These are phyloP conservation scores for Cyclotella kingstonii DNA, from an alignment of 108 stramenopile genomes.

Conservation along the genomic window DNA sequence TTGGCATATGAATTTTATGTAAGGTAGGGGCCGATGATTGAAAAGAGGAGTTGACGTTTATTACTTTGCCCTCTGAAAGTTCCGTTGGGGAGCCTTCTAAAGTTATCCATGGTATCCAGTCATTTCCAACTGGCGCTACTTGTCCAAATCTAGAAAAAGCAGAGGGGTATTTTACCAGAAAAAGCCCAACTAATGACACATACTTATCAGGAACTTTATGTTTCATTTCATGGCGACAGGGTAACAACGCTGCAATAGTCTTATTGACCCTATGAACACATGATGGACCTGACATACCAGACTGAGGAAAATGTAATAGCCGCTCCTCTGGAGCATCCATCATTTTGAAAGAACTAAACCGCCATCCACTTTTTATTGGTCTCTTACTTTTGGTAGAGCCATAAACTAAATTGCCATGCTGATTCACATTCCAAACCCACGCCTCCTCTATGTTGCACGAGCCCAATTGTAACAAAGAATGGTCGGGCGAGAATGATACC, in stretches of 20 bases:
- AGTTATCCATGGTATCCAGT: conserved; percentile 33
- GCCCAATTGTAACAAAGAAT: conserved; percentile 38
- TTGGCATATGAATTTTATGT: conserved; percentile 26
- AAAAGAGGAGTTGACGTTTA: neutral
- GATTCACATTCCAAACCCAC: conserved; percentile 68
- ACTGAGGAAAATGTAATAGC: no score
- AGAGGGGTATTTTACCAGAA: conserved; percentile 43
- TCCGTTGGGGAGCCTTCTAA: conserved; percentile 14
- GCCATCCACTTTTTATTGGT: conserved; percentile 6
- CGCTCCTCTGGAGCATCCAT: neutral
- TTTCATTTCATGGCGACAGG: conserved; percentile 11
- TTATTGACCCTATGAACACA: conserved; percentile 24
- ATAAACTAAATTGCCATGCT: conserved; percentile 50
- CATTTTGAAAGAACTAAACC: conserved; percentile 1
- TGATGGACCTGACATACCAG: neutral
- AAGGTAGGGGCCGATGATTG: neutral
- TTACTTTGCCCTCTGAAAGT: neutral
- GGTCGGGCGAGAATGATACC: conserved; percentile 16
- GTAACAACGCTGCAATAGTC: conserved; percentile 9
- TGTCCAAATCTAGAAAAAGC: conserved; percentile 3
- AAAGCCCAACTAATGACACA: conserved; percentile 31
- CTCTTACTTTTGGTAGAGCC: conserved; percentile 28
- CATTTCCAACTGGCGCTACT: neutral
- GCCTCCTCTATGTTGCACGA: conserved; percentile 58
- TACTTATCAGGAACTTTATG: neutral